These are phyloP conservation scores for Gynandropsis gynandra DNA, from an alignment of 345 rosid genomes.

Conservation along the genomic window DNA sequence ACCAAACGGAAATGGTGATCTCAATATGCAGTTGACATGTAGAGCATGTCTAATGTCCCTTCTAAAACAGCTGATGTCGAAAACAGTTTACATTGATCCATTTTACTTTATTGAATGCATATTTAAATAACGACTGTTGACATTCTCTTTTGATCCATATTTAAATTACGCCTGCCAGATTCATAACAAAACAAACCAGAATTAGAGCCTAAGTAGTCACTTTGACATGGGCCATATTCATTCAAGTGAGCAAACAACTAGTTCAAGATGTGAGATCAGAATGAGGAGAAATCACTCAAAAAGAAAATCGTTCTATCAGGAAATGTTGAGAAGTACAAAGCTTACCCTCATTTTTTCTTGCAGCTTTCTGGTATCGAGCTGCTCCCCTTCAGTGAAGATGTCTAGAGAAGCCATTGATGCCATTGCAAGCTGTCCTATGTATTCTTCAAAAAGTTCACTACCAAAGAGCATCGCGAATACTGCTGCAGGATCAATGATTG, in stretches of 20 bases:
- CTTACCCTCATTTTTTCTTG: constrained; percentile 89
- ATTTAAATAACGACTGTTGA: too few relatives aligned
- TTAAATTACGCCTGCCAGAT: too few relatives aligned
- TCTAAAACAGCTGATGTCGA: neutral
- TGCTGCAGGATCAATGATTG: constrained; percentile 90
- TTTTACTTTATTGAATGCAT: too few relatives aligned
- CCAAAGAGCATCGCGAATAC: constrained; percentile 98
- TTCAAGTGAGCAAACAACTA: too few relatives aligned
- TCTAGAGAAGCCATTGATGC: constrained; percentile 98
- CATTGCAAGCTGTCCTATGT: constrained; percentile 97
- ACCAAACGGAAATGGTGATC: constrained; percentile 8
- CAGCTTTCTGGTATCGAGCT: constrained; percentile 70
- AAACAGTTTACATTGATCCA: too few relatives aligned
- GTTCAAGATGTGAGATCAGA: neutral
- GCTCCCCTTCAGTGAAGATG: constrained; percentile 75
- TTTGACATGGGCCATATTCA: too few relatives aligned
- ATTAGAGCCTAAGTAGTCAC: neutral
- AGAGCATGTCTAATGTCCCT: neutral
- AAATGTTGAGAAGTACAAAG: neutral
- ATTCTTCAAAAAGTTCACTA: constrained; percentile 93
- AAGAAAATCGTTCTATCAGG: neutral
- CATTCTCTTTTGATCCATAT: too few relatives aligned
- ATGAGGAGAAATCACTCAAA: neutral
- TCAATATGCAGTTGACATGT: constrained; percentile 8
- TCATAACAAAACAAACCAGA: neutral